Evolutionary conservation across 768 basidiomycete genomes (phyloP).

Genomic region (Psilocybe subaeruginosa): DNA sequence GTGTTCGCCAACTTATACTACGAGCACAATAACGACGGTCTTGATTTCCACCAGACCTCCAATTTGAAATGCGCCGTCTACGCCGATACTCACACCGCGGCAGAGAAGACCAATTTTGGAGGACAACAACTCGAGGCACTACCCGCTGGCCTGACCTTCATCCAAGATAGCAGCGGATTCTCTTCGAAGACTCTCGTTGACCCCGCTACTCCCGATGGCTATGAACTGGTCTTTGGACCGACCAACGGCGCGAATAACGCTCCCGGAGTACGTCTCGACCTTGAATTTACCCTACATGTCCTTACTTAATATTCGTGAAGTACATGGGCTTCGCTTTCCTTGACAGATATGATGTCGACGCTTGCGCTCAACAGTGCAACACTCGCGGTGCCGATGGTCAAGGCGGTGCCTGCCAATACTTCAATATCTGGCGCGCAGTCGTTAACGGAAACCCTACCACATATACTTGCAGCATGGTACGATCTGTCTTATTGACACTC

Average conservation of each 20-base stretch:
- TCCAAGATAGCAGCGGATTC: slow-evolving; percentile 47
- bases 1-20: slow-evolving; percentile 55
- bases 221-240: slow-evolving; percentile 48
- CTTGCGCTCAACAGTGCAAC: slow-evolving; percentile 48
- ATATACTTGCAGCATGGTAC: slow-evolving; percentile 52
- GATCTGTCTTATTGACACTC: slow-evolving; percentile 8
- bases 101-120: slow-evolving; percentile 48
- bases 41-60: slow-evolving; percentile 41
- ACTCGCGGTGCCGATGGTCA: slow-evolving; percentile 40
- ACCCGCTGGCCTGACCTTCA: slow-evolving; percentile 40
- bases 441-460: slow-evolving; percentile 48
- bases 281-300: not conserved
- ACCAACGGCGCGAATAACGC: slow-evolving; percentile 50
- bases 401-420: slow-evolving; percentile 51
- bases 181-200: slow-evolving; percentile 38
- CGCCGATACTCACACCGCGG: slow-evolving; percentile 42
- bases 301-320: slow-evolving; percentile 23
- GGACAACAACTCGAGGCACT: slow-evolving; percentile 42
- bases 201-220: slow-evolving; percentile 44
- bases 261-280: slow-evolving; percentile 35
- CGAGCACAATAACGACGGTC: slow-evolving; percentile 46
- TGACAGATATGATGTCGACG: slow-evolving; percentile 47
- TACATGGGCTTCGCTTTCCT: slow-evolving; percentile 57
- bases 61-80: slow-evolving; percentile 53
- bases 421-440: slow-evolving; percentile 57